phyloP scores from a whole-genome alignment of 2,329 filamentous ascomycete genomes.

The Hypoxylon sp. region DNA sequence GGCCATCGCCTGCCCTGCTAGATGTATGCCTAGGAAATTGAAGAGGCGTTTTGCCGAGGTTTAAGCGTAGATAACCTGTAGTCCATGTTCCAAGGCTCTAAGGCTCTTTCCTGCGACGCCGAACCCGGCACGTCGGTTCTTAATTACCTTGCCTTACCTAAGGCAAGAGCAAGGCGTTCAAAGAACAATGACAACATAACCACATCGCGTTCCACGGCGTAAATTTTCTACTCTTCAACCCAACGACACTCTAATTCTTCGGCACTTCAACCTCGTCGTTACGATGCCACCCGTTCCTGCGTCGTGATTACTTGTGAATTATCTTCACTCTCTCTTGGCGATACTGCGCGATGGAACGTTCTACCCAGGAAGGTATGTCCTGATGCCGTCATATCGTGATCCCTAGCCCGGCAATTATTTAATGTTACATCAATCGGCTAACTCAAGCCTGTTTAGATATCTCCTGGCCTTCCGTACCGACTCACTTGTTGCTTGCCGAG shows the following conservation, averaged over 20 bases:
- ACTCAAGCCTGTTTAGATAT: constrained; percentile 49
- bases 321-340: constrained; percentile 8
- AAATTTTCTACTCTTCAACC: constrained; percentile 9
- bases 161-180: not conserved
- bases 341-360: constrained; percentile 25
- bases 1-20: no score
- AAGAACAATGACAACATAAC: constrained; percentile 25
- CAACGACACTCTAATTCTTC: not conserved
- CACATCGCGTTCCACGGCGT: constrained; percentile 13
- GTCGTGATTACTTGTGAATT: constrained; percentile 14
- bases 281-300: constrained; percentile 19
- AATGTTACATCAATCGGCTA: constrained; percentile 11
- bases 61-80: constrained; percentile 12
- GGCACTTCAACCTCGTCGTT: constrained; percentile 10
- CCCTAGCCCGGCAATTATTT: constrained; percentile 1
- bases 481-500: constrained; percentile 67
- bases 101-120: not conserved
- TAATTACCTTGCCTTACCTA: not conserved
- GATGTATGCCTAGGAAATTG: no score
- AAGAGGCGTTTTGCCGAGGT: constrained; percentile 8
- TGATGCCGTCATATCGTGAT: not conserved
- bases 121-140: not conserved
- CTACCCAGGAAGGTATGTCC: constrained; percentile 36
- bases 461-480: constrained; percentile 66
- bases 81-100: no score